phyloP scores from a whole-genome alignment of 23 red algal species.

The Gracilariopsis chorda region DNA sequence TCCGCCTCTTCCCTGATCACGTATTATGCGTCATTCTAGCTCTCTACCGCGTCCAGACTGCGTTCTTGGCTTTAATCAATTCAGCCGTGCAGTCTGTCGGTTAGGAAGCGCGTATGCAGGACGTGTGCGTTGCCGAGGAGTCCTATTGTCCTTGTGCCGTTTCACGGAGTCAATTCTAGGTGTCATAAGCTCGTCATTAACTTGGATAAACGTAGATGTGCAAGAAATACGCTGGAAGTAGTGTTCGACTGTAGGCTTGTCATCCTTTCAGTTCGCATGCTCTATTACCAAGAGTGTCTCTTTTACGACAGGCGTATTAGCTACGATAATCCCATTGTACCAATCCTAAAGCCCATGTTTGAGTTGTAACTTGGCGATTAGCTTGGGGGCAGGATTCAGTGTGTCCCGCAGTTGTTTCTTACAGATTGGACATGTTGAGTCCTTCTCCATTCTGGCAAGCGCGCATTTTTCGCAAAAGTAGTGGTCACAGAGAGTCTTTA shows the following conservation, averaged over 20 bases:
- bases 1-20: neutral
- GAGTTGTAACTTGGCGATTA: slow-evolving; percentile 41
- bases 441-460: slow-evolving; percentile 30
- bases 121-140: neutral
- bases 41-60: neutral
- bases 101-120: neutral
- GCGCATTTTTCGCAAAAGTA: slow-evolving; percentile 88
- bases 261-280: no score
- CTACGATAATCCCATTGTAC: neutral
- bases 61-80: no score
- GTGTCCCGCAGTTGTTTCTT: slow-evolving; percentile 38
- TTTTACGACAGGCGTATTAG: no score
- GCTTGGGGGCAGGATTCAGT: slow-evolving; percentile 40
- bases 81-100: no score
- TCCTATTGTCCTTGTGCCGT: slow-evolving; percentile 22
- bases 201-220: slow-evolving; percentile 30
- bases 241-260: no score
- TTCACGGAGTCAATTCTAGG: slow-evolving; percentile 3
- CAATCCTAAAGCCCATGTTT: neutral
- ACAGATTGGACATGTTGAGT: slow-evolving; percentile 46
- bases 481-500: slow-evolving; percentile 78
- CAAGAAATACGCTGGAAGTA: neutral
- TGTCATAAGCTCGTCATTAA: slow-evolving; percentile 28
- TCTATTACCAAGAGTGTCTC: no score
- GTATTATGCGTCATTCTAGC: neutral